Evolutionary conservation across 257 asterid genomes (phyloP), one percentile per base, ranked within the genome.

Genomic region (Ligustrum vulgare): DNA sequence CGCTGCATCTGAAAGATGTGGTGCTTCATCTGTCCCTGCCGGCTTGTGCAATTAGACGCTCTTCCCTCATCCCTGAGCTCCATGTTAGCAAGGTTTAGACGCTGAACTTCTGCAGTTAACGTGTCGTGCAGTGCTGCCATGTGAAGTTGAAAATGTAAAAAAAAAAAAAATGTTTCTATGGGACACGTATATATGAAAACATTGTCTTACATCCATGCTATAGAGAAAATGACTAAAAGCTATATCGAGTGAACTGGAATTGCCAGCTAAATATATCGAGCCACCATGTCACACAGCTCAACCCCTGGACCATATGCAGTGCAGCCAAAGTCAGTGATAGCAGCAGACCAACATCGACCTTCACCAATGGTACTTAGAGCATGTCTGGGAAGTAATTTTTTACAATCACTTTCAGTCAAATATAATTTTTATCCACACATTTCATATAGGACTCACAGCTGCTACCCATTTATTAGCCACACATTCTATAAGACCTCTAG

Each of bases 121-220:
- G 95, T 75, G 79, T 90, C 97, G 3, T 91, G 94, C 83, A 93
- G 81, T 41, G 90, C 98, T 93, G 88, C 80, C 76, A 75, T 6
- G 67, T 4, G 75, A 64, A 75, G 41, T 28, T 6, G 34, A 37
- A 69, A 22, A 36, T 47, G 58, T 60, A 23, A 51, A 51, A 78
- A 20, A 6, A 23, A 51, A 51, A 78, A 20, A 6, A 66, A 33
- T n/a, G 5, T 49, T 25, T 75, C 54, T 11, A 13, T 45, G 54
- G 15, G 54, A 12, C 6, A 43, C 51, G 3, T 13, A 3, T 43
- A 2, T 43, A 43, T 12, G 49, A 43, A 43, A 43, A 11, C 5
- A 9, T 0, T 11, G 18, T 43, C 49, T 43, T 16, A 43, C 16
- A 49, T 16, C 60, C 60, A 49, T 49, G 60, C 10, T 49, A 49